phyloP scores from a whole-genome alignment of 768 basidiomycete genomes.

The Tubosaeta brunneosetosa region DNA sequence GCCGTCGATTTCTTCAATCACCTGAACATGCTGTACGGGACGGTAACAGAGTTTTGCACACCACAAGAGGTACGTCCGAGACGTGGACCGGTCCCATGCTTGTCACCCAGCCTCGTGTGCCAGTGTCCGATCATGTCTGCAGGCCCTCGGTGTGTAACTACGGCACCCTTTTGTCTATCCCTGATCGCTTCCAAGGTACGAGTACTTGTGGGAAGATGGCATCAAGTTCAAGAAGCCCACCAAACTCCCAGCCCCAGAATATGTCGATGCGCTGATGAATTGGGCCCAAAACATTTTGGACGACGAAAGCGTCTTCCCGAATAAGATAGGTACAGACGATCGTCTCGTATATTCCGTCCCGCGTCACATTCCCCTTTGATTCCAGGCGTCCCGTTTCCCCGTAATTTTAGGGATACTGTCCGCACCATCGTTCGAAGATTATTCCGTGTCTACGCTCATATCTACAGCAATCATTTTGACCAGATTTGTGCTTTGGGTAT shows the following conservation, averaged over 20 bases:
- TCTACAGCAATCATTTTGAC: constrained; percentile 99
- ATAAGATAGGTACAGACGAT: constrained; percentile 72
- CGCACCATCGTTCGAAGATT: constrained; percentile 88
- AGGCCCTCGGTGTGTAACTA: constrained; percentile 68
- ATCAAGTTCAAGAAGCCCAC: constrained; percentile 82
- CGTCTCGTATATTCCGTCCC: constrained; percentile 3
- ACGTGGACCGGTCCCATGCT: neutral
- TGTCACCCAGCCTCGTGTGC: constrained; percentile 6
- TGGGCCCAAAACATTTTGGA: constrained; percentile 94
- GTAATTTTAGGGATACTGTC: constrained; percentile 84
- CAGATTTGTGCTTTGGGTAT: constrained; percentile 97
- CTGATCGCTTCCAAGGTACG: constrained; percentile 55
- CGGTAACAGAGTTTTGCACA: constrained; percentile 97
- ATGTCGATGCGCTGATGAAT: constrained; percentile 98
- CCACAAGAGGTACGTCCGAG: constrained; percentile 67
- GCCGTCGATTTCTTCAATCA: constrained; percentile 99
- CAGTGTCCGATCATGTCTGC: constrained; percentile 97
- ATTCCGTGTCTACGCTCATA: constrained; percentile 96
- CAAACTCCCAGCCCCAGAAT: constrained; percentile 93
- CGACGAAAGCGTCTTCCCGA: constrained; percentile 89
- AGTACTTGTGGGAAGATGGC: constrained; percentile 94
- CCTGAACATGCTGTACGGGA: constrained; percentile 98
- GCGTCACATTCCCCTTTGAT: neutral
- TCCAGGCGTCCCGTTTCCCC: constrained; percentile 84
- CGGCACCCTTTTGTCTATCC: neutral